Conservation (phyloP, 176 grass and related monocot species). For the Pontederia paniculata region DNA sequence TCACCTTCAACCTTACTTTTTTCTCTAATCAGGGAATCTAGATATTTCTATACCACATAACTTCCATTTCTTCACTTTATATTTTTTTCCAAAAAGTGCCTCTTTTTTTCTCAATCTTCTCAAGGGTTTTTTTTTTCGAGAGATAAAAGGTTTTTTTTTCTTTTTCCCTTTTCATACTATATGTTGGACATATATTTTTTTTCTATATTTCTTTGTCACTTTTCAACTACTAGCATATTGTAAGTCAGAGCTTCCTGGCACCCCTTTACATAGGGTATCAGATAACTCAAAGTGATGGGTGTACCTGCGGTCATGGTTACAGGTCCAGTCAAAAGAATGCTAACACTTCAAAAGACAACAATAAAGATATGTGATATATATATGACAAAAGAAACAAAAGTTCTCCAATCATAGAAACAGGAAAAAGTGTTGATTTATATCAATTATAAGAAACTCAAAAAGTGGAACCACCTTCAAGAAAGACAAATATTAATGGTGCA, state of each 20-base stretch:
- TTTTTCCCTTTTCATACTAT: background rate
- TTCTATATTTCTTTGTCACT: background rate
- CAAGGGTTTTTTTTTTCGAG: no score
- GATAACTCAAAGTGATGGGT: slow-evolving; percentile 4
- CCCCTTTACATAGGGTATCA: slow-evolving; percentile 3
- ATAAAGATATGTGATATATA: background rate
- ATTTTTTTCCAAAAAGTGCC: background rate
- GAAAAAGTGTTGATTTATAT: no score
- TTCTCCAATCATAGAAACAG: no score
- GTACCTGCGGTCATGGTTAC: slow-evolving; percentile 9
- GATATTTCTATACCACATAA: background rate
- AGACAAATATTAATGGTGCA: no score
- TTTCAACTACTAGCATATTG: background rate
- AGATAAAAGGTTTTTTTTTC: no score
- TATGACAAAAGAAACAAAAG: background rate
- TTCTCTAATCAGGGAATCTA: background rate
- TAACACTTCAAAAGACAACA: background rate
- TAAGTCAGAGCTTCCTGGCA: slow-evolving; percentile 2
- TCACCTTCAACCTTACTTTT: background rate
- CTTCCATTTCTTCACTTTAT: background rate
- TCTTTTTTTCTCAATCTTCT: no score
- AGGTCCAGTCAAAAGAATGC: background rate
- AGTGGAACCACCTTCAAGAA: no score
- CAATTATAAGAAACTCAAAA: no score
- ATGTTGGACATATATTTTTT: background rate